Percentiles rank a stretch among this genome's conserved stretches.
phyloP scores from a whole-genome alignment of 2,329 filamentous ascomycete genomes.

The Epichloe baconii region DNA sequence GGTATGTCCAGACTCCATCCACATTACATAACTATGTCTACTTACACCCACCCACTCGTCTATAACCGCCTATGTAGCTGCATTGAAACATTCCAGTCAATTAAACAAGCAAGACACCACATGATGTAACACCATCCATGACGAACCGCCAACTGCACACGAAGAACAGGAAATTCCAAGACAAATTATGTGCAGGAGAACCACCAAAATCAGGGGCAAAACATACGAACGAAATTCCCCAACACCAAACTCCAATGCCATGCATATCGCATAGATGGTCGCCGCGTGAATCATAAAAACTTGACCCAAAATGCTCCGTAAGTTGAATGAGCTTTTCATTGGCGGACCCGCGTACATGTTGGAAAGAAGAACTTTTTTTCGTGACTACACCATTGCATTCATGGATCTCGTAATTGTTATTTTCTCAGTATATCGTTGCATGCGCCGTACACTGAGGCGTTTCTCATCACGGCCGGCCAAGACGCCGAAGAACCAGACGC shows the following conservation, averaged over 20 bases:
- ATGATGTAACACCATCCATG: background rate
- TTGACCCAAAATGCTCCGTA: no score
- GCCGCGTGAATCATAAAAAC: no score
- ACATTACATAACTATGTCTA: no score
- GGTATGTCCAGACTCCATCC: no score
- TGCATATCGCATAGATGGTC: no score
- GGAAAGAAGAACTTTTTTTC: background rate
- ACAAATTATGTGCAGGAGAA: no score
- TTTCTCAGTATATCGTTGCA: slow-evolving; percentile 33
- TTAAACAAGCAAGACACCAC: background rate
- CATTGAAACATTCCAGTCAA: slow-evolving; percentile 2
- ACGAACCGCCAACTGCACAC: background rate
- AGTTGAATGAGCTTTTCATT: no score
- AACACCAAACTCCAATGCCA: no score
- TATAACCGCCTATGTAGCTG: background rate
- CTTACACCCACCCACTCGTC: background rate
- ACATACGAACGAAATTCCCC: no score
- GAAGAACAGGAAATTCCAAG: no score
- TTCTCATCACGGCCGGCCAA: slow-evolving; percentile 26
- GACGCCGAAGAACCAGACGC: slow-evolving; percentile 37
- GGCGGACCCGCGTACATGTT: background rate
- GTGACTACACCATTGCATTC: slow-evolving; percentile 9
- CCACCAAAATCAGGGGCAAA: no score
- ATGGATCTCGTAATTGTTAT: slow-evolving; percentile 14
- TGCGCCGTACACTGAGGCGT: slow-evolving; percentile 30